Conservation (phyloP, 768 basidiomycete genomes). For the Strobilomyces confusus region DNA sequence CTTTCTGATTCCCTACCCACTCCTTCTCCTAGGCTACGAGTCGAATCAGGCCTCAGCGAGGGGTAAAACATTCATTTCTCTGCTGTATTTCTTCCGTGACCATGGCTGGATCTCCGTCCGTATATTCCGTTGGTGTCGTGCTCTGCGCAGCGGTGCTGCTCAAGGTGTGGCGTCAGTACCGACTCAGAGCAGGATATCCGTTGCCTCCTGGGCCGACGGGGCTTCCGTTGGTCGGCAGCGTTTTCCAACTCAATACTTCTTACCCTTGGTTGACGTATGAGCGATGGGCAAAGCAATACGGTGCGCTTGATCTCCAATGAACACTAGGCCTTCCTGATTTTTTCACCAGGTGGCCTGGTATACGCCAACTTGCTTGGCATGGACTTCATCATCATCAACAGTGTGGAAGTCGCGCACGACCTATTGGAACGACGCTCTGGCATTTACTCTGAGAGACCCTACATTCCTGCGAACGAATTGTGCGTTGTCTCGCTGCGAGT, state of each 20-base stretch:
- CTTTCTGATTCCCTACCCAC: not conserved
- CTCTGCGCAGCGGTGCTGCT: constrained; percentile 5
- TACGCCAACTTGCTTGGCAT: constrained; percentile 25
- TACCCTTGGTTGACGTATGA: constrained; percentile 33
- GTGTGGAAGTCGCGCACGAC: constrained; percentile 17
- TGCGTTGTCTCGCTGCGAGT: not conserved
- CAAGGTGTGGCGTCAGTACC: constrained; percentile 13
- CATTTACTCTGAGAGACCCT: constrained; percentile 27
- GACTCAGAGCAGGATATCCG: constrained; percentile 19
- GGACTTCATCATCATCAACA: constrained; percentile 28
- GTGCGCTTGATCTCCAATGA: constrained; percentile 8
- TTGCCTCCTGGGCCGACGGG: constrained; percentile 52
- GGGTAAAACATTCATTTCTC: not conserved
- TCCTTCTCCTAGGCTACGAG: not conserved
- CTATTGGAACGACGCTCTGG: constrained; percentile 26
- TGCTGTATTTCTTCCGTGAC: not conserved
- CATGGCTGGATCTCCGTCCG: not conserved
- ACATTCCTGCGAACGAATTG: constrained; percentile 19
- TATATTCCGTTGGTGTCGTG: constrained; percentile 6
- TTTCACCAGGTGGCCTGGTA: constrained; percentile 21
- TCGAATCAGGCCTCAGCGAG: not conserved
- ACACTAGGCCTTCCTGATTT: not conserved
- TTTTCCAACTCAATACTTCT: constrained; percentile 15
- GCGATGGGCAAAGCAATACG: constrained; percentile 32
- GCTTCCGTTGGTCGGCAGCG: constrained; percentile 32